Evolutionary conservation across 2,329 filamentous ascomycete species (phyloP).

Genomic region (Pseudocercospora fijiensis): DNA sequence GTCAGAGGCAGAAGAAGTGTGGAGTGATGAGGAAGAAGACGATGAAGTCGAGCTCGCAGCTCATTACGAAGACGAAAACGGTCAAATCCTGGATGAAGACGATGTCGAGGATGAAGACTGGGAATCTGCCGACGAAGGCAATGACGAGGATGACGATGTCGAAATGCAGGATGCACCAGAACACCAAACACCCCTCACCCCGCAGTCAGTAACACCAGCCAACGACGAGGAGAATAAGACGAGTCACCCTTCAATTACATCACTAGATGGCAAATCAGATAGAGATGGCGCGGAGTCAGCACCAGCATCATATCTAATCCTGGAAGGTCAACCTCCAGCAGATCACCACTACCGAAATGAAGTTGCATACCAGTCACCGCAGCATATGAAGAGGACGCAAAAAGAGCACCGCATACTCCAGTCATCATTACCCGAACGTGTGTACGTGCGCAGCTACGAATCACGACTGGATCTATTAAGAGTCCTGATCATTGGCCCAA

Average conservation of each 20-base stretch:
- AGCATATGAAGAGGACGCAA: conserved; percentile 51
- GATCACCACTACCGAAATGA: conserved; percentile 45
- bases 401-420: conserved; percentile 61
- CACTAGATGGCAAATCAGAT: background rate
- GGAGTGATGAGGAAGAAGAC: conserved; percentile 34
- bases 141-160: conserved; percentile 22
- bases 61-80: conserved; percentile 46
- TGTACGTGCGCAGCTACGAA: conserved; percentile 61
- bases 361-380: conserved; percentile 28
- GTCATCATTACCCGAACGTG: conserved; percentile 53
- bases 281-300: background rate
- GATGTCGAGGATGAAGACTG: conserved; percentile 47
- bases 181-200: conserved; percentile 26
- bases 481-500: conserved; percentile 58
- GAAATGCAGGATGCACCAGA: conserved; percentile 29
- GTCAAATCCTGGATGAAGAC: conserved; percentile 44
- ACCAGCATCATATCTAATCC: conserved; percentile 32
- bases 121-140: conserved; percentile 38
- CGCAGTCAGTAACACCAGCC: conserved; percentile 26
- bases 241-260: background rate
- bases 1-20: conserved; percentile 36
- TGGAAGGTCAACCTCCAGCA: conserved; percentile 46
- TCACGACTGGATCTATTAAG: conserved; percentile 58
- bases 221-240: conserved; percentile 2
- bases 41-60: conserved; percentile 32